phyloP scores from a whole-genome alignment of 2,329 filamentous ascomycete species.

The Phoma sp. region DNA sequence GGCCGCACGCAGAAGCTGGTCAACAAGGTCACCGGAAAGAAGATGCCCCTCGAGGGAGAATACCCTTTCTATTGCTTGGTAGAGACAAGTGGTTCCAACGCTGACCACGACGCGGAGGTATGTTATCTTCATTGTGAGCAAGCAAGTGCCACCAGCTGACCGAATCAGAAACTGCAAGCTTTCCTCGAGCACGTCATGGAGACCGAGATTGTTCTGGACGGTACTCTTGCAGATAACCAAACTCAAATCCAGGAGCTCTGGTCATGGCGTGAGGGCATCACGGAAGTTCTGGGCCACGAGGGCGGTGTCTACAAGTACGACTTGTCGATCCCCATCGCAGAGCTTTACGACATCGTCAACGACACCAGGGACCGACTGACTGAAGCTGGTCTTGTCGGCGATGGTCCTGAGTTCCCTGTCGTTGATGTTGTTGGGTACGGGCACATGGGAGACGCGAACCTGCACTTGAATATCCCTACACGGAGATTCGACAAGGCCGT shows the following conservation, averaged over 20 bases:
- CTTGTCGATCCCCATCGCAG: slow-evolving; percentile 86
- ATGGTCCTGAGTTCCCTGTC: slow-evolving; percentile 78
- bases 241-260: slow-evolving; percentile 87
- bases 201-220: slow-evolving; percentile 84
- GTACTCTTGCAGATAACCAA: slow-evolving; percentile 90
- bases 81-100: slow-evolving; percentile 94
- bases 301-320: slow-evolving; percentile 99
- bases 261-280: slow-evolving; percentile 92
- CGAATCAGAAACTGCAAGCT: slow-evolving; percentile 75
- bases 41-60: slow-evolving; percentile 80
- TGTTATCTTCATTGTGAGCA: neutral
- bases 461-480: slow-evolving; percentile 90
- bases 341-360: slow-evolving; percentile 89
- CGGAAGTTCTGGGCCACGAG: slow-evolving; percentile 86
- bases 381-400: slow-evolving; percentile 74
- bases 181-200: slow-evolving; percentile 94
- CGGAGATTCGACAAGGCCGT: slow-evolving; percentile 85
- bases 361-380: slow-evolving; percentile 78
- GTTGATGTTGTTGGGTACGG: slow-evolving; percentile 94
- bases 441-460: slow-evolving; percentile 96
- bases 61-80: slow-evolving; percentile 96
- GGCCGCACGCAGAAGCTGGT: slow-evolving; percentile 72
- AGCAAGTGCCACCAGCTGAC: slow-evolving; percentile 13
- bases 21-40: slow-evolving; percentile 74
- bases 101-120: slow-evolving; percentile 82